A percentile compares a stretch with the other conserved stretches of the same genome.
phyloP scores from a whole-genome alignment of 2,329 filamentous ascomycete species.

The Alternaria gansuensis region DNA sequence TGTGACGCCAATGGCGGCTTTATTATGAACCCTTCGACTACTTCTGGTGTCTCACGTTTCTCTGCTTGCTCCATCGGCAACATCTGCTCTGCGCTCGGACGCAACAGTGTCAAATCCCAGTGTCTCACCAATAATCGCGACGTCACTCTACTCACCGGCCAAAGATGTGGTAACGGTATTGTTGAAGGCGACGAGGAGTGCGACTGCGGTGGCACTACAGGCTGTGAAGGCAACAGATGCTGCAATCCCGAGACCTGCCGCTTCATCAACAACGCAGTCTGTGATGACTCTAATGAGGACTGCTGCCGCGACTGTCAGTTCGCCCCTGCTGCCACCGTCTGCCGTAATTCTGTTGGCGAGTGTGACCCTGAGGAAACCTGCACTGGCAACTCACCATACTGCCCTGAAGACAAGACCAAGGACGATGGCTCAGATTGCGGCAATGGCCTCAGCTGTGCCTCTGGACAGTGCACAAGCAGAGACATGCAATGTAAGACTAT shows the following conservation, averaged over 20 bases:
- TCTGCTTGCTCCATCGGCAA: constrained; percentile 92
- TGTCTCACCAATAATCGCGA: constrained; percentile 89
- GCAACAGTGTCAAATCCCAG: constrained; percentile 75
- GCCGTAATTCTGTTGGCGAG: constrained; percentile 77
- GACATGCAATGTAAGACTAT: constrained; percentile 87
- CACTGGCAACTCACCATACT: constrained; percentile 73
- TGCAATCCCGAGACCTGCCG: constrained; percentile 88
- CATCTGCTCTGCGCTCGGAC: constrained; percentile 84
- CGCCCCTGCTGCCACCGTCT: constrained; percentile 73
- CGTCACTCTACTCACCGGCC: constrained; percentile 80
- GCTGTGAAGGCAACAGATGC: constrained; percentile 79
- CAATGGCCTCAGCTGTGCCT: constrained; percentile 77
- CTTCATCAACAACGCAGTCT: constrained; percentile 78
- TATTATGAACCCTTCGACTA: constrained; percentile 96
- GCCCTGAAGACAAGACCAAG: constrained; percentile 75
- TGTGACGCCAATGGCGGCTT: constrained; percentile 82
- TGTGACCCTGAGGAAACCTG: constrained; percentile 91
- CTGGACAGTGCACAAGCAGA: constrained; percentile 92
- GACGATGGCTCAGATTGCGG: constrained; percentile 78
- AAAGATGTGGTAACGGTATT: constrained; percentile 95
- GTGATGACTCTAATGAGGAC: constrained; percentile 84
- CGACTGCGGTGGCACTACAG: constrained; percentile 82
- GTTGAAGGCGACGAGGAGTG: constrained; percentile 95
- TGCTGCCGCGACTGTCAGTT: constrained; percentile 80
- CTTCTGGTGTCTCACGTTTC: constrained; percentile 75